Evolutionary conservation across 805 yeast species (phyloP).

Genomic region (Naumovozyma dairenensis): DNA sequence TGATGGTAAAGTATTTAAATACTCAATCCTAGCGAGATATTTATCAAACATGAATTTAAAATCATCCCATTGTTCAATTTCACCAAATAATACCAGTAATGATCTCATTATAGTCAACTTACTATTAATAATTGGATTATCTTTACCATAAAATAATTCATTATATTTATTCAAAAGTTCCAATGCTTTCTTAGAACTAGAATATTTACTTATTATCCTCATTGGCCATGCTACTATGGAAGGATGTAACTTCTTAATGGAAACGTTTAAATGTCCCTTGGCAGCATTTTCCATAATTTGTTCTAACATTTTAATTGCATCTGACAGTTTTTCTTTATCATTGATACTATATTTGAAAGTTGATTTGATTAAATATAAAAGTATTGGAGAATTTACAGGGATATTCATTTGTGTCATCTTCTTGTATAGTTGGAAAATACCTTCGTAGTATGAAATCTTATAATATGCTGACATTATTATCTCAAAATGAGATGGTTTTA

Average conservation of each 20-base stretch:
- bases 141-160: slow-evolving; percentile 20
- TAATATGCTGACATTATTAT: slow-evolving; percentile 26
- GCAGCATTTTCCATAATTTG: slow-evolving; percentile 23
- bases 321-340: slow-evolving; percentile 20
- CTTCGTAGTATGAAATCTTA: slow-evolving; percentile 18
- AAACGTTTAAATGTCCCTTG: slow-evolving; percentile 13
- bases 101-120: slow-evolving; percentile 27
- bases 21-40: slow-evolving; percentile 12
- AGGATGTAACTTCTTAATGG: slow-evolving; percentile 25
- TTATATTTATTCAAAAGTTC: slow-evolving; percentile 27
- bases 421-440: slow-evolving; percentile 21
- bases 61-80: slow-evolving; percentile 28
- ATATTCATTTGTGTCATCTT: slow-evolving; percentile 19
- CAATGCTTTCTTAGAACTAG: slow-evolving; percentile 27
- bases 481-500: slow-evolving; percentile 23
- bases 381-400: slow-evolving; percentile 20
- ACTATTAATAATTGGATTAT: slow-evolving; percentile 16
- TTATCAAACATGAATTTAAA: slow-evolving; percentile 18
- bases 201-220: slow-evolving; percentile 22
- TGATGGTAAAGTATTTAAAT: slow-evolving; percentile 14
- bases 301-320: slow-evolving; percentile 25
- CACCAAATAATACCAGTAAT: slow-evolving; percentile 22
- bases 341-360: slow-evolving; percentile 23
- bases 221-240: slow-evolving; percentile 31
- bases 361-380: slow-evolving; percentile 25